Evolutionary conservation across 2,329 filamentous ascomycete species (phyloP).

Genomic region (Colletotrichum truncatum): DNA sequence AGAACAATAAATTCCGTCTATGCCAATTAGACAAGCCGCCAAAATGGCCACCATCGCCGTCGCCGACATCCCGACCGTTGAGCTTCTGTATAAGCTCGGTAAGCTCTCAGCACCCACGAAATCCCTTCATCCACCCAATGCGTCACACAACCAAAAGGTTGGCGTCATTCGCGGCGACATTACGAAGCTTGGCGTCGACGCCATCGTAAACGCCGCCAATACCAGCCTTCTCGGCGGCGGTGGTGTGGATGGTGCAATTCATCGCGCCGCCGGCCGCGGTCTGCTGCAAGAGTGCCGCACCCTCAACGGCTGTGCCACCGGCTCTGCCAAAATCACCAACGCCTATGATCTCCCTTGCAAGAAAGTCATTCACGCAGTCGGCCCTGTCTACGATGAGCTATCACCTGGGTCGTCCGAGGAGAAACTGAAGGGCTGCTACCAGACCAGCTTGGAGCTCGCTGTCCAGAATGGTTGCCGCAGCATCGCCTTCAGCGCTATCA

Average conservation of each 20-base stretch:
- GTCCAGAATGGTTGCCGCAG: slow-evolving; percentile 71
- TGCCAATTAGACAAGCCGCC: slow-evolving; percentile 23
- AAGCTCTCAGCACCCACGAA: slow-evolving; percentile 49
- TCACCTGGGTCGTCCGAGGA: slow-evolving; percentile 51
- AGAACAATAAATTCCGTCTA: background rate
- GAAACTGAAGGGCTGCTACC: slow-evolving; percentile 73
- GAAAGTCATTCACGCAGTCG: slow-evolving; percentile 90
- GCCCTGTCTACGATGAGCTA: slow-evolving; percentile 73
- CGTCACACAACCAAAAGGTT: slow-evolving; percentile 71
- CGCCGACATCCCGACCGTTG: slow-evolving; percentile 69
- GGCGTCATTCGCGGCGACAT: slow-evolving; percentile 81
- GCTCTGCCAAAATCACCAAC: slow-evolving; percentile 82
- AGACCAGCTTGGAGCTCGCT: slow-evolving; percentile 76
- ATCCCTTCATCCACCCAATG: slow-evolving; percentile 47
- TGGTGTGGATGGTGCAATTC: slow-evolving; percentile 92
- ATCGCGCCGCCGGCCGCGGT: slow-evolving; percentile 77
- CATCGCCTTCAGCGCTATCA: slow-evolving; percentile 85
- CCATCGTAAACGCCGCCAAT: slow-evolving; percentile 96
- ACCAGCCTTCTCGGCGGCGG: slow-evolving; percentile 80
- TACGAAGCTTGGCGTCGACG: slow-evolving; percentile 79
- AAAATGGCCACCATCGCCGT: slow-evolving; percentile 52
- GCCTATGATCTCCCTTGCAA: slow-evolving; percentile 80
- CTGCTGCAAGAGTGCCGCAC: slow-evolving; percentile 77
- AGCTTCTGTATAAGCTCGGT: slow-evolving; percentile 70
- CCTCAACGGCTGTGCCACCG: slow-evolving; percentile 78